Conservation (phyloP, 2,329 filamentous ascomycete genomes). For the Fusarium buxicola region DNA sequence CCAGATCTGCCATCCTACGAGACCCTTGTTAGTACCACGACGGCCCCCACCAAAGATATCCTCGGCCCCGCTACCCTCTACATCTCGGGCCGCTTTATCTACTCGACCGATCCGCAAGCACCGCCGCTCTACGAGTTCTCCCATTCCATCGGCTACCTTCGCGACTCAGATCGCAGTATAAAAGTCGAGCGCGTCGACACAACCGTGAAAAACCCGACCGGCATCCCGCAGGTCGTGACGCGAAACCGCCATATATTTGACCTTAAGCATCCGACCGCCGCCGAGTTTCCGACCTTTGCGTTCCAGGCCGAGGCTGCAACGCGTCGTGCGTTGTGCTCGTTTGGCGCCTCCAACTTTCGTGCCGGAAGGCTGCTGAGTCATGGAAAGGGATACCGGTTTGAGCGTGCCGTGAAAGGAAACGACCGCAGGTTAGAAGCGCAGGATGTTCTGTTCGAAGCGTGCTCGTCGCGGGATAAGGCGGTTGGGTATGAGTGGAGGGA, state of each 20-base stretch:
- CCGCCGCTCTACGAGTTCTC: constrained; percentile 53
- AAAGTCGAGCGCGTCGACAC: constrained; percentile 49
- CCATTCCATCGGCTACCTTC: constrained; percentile 49
- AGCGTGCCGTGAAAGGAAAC: constrained; percentile 43
- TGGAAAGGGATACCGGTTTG: constrained; percentile 45
- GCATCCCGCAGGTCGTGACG: constrained; percentile 42
- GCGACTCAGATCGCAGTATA: constrained; percentile 48
- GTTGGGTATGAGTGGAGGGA: constrained; percentile 52
- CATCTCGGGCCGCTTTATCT: constrained; percentile 51
- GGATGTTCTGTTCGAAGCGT: constrained; percentile 47
- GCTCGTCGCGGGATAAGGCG: constrained; percentile 38
- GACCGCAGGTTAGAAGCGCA: constrained; percentile 41
- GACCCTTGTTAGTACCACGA: constrained; percentile 19
- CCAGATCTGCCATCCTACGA: constrained; percentile 42
- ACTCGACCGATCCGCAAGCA: constrained; percentile 45
- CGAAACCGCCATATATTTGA: constrained; percentile 51
- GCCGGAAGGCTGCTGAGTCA: constrained; percentile 37
- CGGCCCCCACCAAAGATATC: constrained; percentile 19
- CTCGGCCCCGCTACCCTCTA: constrained; percentile 50
- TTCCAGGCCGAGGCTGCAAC: constrained; percentile 51
- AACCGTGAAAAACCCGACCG: constrained; percentile 38
- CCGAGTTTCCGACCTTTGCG: constrained; percentile 46
- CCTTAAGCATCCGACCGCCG: constrained; percentile 48
- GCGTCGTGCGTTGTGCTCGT: constrained; percentile 44
- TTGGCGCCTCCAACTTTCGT: constrained; percentile 47